These are phyloP conservation scores for Xerocomus potaroensis DNA, from an alignment of 768 basidiomycete species.

Conservation along the genomic window DNA sequence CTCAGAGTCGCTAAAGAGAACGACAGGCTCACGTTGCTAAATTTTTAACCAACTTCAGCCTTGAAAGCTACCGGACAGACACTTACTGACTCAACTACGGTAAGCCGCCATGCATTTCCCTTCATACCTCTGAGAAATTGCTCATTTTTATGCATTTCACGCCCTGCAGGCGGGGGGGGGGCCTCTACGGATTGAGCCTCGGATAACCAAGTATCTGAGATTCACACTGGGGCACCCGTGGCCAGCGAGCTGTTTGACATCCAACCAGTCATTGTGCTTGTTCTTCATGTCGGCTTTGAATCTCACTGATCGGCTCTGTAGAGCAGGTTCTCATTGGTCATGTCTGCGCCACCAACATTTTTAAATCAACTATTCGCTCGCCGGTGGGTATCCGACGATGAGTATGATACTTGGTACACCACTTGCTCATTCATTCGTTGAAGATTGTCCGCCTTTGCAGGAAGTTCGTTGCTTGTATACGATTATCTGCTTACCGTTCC, in stretches of 20 bases:
- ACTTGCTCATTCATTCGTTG: background rate
- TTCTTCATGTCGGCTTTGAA: background rate
- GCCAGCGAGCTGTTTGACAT: background rate
- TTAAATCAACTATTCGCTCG: background rate
- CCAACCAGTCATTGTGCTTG: background rate
- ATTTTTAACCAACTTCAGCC: too few relatives aligned
- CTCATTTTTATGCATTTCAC: background rate
- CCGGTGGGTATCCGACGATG: background rate
- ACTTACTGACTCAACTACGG: too few relatives aligned
- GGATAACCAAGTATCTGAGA: background rate
- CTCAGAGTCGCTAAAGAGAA: too few relatives aligned
- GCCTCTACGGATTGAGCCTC: background rate
- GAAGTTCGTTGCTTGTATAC: constrained; percentile 21
- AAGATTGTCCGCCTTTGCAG: constrained; percentile 15
- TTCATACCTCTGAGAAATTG: background rate
- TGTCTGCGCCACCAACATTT: background rate
- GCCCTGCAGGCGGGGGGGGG: background rate
- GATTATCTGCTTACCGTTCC: constrained; percentile 26
- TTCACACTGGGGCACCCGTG: background rate
- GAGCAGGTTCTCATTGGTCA: background rate
- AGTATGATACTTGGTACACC: background rate
- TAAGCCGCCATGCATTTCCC: too few relatives aligned
- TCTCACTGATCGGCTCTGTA: background rate
- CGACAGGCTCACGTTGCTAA: too few relatives aligned
- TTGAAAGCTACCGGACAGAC: too few relatives aligned